phyloP scores from a whole-genome alignment of 805 yeast species.

The Starmerella powellii region DNA sequence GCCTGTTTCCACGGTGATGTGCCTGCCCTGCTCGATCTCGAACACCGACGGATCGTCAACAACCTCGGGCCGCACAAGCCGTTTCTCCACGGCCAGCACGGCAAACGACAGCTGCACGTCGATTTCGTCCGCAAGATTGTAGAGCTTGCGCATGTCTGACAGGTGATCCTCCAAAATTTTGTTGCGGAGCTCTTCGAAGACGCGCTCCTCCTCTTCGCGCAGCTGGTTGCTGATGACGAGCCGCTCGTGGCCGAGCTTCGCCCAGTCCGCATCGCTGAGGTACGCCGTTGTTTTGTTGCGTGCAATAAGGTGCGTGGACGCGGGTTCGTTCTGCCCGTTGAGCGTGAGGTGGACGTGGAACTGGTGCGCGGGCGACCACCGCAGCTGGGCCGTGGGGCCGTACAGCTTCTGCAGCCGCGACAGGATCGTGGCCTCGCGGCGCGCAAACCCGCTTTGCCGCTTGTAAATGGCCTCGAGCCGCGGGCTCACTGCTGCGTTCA shows the following conservation, averaged over 20 bases:
- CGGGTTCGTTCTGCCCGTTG: constrained; percentile 12
- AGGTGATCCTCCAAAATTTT: constrained; percentile 37
- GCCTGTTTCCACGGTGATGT: constrained; percentile 74
- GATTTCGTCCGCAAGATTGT: constrained; percentile 46
- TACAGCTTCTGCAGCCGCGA: constrained; percentile 14
- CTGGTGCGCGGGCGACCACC: constrained; percentile 35
- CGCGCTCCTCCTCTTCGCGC: constrained; percentile 40
- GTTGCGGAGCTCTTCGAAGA: constrained; percentile 40
- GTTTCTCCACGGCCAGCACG: constrained; percentile 51
- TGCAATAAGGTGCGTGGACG: constrained; percentile 27
- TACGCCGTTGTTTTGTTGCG: constrained; percentile 37
- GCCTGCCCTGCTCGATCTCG: constrained; percentile 57
- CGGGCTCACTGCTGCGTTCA: constrained; percentile 16
- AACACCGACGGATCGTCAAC: constrained; percentile 36
- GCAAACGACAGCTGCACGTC: constrained; percentile 72
- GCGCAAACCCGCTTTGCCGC: constrained; percentile 26
- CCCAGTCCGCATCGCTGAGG: constrained; percentile 39
- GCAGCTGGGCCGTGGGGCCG: constrained; percentile 26
- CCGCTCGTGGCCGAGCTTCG: constrained; percentile 38
- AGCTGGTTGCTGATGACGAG: constrained; percentile 39
- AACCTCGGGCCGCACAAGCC: constrained; percentile 54
- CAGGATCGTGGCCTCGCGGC: constrained; percentile 22
- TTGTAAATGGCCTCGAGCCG: constrained; percentile 18
- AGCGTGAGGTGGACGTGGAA: constrained; percentile 39
- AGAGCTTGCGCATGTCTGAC: constrained; percentile 37